Base-by-base conservation (phyloP, 1,139 yeast species). In the Arxiozyma heterogenica region DNA sequence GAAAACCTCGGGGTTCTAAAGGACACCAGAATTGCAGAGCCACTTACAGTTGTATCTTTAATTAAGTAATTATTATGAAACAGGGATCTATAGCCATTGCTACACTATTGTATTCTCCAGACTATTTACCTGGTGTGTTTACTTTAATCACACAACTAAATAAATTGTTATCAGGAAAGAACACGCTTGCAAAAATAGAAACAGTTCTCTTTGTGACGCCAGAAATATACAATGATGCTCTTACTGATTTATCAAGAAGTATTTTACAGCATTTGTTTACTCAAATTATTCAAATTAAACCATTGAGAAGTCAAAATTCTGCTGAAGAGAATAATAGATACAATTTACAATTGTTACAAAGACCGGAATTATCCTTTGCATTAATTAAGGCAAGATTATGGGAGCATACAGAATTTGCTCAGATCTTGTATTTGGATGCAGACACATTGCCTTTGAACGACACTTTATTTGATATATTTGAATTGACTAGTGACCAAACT, bases 61-160 rank as follows among this genome's bases (percentile, higher is more conserved):
- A 12, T 18, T 22, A 18, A n/a, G 9, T 27, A 27, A 3, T n/a
- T 27, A 22, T 30, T 11, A 56, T 58, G 61, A 41, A 50, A 20
- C 50, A 41, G 38, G 53, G 51, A 48, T 38, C 23, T 15, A 23
- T 61, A 41, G 95, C 90, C 20, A 77, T 82, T 61, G 82, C 81
- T 49, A 83, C 95, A 1, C 74, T 89, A 43, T 72, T 90, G 43
- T 83, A 83, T 64, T 78, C 82, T 51, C 75, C 81, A 45, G 75
- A 76, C 41, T 90, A 90, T 67, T 70, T 88, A 22, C 88, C 94
- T 0, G 97, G 96, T 7, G 84, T 88, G 0, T 71, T 86, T 43
- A 83, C 86, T 0, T 70, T 88, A 49, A 91, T 83, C 8, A 58
- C 55, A 42, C 67, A 62, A 50, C 47, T 65, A 34, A 57, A 58